Percentiles rank a stretch among this genome's conserved stretches.
Evolutionary conservation across 2,329 filamentous ascomycete genomes (phyloP).

Genomic region (Chaetomiaceae sp.): DNA sequence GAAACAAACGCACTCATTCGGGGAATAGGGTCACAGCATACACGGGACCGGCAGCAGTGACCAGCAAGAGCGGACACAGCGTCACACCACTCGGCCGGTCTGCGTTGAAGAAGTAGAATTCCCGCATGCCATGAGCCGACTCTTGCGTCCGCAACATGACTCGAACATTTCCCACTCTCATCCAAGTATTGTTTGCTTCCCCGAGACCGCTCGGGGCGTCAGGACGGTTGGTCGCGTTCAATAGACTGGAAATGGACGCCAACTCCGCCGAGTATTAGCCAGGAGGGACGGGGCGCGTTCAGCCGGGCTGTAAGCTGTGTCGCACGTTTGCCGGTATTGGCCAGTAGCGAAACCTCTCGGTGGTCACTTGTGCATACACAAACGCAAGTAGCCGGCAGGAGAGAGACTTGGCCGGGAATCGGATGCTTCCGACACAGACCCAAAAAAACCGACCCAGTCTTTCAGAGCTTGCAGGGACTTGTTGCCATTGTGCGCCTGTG

Average conservation of each 20-base stretch:
- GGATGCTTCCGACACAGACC: not conserved
- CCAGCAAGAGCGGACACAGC: slow-evolving; percentile 1
- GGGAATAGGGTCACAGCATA: not conserved
- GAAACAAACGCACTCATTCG: not conserved
- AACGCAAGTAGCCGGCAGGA: slow-evolving; percentile 2
- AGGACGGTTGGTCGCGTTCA: slow-evolving; percentile 2
- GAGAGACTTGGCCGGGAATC: not conserved
- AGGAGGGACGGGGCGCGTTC: not conserved
- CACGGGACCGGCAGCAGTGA: slow-evolving; percentile 3
- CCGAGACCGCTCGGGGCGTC: not conserved
- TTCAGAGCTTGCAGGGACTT: not conserved
- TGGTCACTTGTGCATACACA: not conserved
- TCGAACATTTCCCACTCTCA: not conserved
- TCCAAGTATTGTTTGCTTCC: not conserved
- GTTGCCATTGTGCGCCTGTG: not conserved
- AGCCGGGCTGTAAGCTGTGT: not conserved
- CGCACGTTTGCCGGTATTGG: not conserved
- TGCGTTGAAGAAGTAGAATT: not conserved
- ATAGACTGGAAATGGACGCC: not conserved
- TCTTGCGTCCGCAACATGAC: not conserved
- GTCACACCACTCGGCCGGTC: not conserved
- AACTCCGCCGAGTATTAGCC: not conserved
- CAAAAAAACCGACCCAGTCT: no score
- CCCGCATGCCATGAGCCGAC: not conserved
- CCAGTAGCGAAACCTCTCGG: slow-evolving; percentile 1